phyloP scores from a whole-genome alignment of 768 basidiomycete genomes.

The Boletus huronensis region DNA sequence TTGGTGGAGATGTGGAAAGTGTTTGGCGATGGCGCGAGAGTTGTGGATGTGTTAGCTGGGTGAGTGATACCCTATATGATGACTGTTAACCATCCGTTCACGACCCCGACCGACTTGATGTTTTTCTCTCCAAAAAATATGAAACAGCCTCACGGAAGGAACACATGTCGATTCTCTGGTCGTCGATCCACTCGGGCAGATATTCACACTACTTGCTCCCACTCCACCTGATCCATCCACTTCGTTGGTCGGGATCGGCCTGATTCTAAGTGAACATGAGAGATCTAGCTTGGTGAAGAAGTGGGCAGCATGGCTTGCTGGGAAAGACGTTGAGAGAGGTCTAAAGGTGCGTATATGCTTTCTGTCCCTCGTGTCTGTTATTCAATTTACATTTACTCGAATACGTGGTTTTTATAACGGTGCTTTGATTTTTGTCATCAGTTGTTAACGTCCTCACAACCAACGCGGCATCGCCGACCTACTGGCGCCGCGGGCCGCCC shows the following conservation, averaged over 20 bases:
- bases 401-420: not conserved
- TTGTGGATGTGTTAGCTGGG: slow-evolving; percentile 25
- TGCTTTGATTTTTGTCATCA: not conserved
- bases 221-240: slow-evolving; percentile 4
- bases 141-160: slow-evolving; percentile 26
- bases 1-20: slow-evolving; percentile 29
- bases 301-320: slow-evolving; percentile 81
- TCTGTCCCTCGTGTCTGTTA: not conserved
- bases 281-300: slow-evolving; percentile 59
- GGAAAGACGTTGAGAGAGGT: slow-evolving; percentile 63
- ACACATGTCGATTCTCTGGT: slow-evolving; percentile 23
- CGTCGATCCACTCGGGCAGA: slow-evolving; percentile 26
- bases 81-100: not conserved
- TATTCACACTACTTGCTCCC: slow-evolving; percentile 25
- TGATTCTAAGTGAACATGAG: slow-evolving; percentile 28
- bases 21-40: slow-evolving; percentile 17
- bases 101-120: not conserved
- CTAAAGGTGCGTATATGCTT: slow-evolving; percentile 50
- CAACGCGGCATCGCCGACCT: slow-evolving; percentile 18
- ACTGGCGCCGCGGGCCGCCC: slow-evolving; percentile 16
- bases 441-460: slow-evolving; percentile 23
- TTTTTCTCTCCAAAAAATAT: not conserved
- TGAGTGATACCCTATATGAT: slow-evolving; percentile 10
- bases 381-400: not conserved
- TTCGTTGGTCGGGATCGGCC: not conserved